Base-by-base conservation (phyloP, 2,329 filamentous ascomycete genomes). In the Alternaria sp. region DNA sequence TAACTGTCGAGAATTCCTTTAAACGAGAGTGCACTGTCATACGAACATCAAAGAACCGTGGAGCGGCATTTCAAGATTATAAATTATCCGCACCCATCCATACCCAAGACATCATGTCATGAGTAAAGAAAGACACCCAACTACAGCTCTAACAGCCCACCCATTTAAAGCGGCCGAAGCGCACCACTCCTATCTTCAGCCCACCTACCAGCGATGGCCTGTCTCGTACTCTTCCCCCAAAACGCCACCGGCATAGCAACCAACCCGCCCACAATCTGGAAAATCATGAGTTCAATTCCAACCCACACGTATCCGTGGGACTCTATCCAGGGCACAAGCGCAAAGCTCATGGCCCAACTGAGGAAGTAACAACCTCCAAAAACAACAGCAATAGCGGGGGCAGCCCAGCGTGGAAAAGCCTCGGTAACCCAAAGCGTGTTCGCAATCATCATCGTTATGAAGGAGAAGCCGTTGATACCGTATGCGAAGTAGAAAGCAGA, bases 271-370 rank as follows among this genome's bases (percentile, higher is more conserved):
- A 70, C 47, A 18, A 82, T 58, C 65, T 84, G 64, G 66, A 82
- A 60, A 45, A 77, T 47, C 72, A 77, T 54, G 70, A 81, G 61
- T 66, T 83, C 54, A 67, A 81, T 63, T 50, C 78, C 67, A 47
- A 78, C 63, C 58, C 75, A 30, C 70, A 74, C 59, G 53, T 67
- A 75, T 0, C 73, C 75, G 21, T 78, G 73, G 6, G 68, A 58
- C 0, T 46, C 45, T 11, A 76, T 70, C 75, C 75, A 78, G 2
- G 71, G 72, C 1, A 64, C 59, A 2, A 75, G 61, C 2, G 60
- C 66, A 51, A 74, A 76, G 51, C 65, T 74, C 66, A 77, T 58
- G 0, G 51, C 50, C 44, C 75, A 77, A 55, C 63, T 68, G 3
- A 71, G 21, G 1, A 77, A 41, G 53, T 71, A 75, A 43, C 70